These are phyloP conservation scores for Graphilbum sp. DNA, from an alignment of 2,329 filamentous ascomycete species.

Conservation along the genomic window DNA sequence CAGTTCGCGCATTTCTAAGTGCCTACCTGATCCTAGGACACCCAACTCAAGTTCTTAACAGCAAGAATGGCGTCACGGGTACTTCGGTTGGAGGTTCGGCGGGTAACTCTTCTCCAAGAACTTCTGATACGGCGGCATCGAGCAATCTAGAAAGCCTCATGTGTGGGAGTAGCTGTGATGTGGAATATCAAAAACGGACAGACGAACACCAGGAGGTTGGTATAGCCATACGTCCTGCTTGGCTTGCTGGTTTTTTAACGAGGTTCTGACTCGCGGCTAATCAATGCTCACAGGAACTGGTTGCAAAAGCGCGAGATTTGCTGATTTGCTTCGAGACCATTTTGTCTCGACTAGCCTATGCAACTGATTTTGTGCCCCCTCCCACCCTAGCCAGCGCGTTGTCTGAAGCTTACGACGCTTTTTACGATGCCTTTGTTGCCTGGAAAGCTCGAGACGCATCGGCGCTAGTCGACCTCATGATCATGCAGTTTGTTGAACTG, in stretches of 20 bases:
- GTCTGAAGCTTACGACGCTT: constrained; percentile 54
- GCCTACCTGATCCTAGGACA: constrained; percentile 68
- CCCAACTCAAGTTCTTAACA: constrained; percentile 60
- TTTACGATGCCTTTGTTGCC: constrained; percentile 63
- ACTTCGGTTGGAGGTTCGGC: background rate
- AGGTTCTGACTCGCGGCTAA: too few species aligned
- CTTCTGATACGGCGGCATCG: too few species aligned
- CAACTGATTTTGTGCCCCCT: constrained; percentile 51
- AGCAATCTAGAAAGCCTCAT: too few species aligned
- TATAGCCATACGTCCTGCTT: too few species aligned
- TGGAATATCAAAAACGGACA: too few species aligned
- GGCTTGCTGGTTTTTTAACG: too few species aligned
- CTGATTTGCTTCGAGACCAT: constrained; percentile 65
- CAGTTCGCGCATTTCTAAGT: constrained; percentile 60
- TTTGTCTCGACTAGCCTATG: constrained; percentile 45
- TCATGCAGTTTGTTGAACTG: constrained; percentile 72
- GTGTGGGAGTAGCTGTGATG: too few species aligned
- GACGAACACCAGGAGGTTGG: too few species aligned
- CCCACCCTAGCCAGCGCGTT: constrained; percentile 45
- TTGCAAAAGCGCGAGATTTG: constrained; percentile 61
- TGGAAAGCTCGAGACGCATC: constrained; percentile 73
- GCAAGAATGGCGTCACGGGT: constrained; percentile 33
- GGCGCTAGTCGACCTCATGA: constrained; percentile 66
- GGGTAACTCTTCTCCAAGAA: too few species aligned
- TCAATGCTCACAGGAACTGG: constrained; percentile 52